Evolutionary conservation across 805 yeast genomes (phyloP), one percentile per base, ranked within the genome.

Genomic region (Yarrowia sp.): DNA sequence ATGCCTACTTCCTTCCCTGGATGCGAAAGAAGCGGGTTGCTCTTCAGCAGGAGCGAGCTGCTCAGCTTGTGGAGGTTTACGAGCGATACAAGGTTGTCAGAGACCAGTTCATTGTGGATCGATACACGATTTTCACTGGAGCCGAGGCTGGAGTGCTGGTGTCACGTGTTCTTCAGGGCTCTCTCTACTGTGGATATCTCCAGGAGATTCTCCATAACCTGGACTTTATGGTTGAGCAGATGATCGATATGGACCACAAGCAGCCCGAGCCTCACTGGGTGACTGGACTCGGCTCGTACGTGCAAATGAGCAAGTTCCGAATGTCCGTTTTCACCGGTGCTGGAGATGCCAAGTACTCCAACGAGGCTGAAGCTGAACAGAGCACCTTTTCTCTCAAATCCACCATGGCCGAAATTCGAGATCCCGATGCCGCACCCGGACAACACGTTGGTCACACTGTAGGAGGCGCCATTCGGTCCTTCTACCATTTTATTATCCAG

Each of bases 261-360:
- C 61, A 15, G 36, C 47, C 61, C 32, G 38, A 5, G 28, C 61
- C 61, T 11, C 70, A 77, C 4, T 73, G 72, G 38, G 73, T 72
- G 8, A 71, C 74, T 6, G 77, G 58, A 8, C 43, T 51, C 9
- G 58, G 58, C 14, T 14, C 36, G n/a, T 51, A 36, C 17, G 43
- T 36, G 4, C 58, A 51, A 18, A 51, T 51, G 58, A 51, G 43
- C 33, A 36, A 36, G 58, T 51, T 51, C 43, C 58, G 58, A 55
- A 13, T 41, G 39, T 55, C 48, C 18, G 62, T 42, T 10, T 55
- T 41, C 48, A 55, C 62, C 8, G 48, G 62, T 8, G 9, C 48
- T 14, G 62, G 62, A 15, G 48, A 55, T 11, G 48, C 45, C 33
- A 38, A 55, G 48, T 55, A 41, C 39, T 31, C 5, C 39, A 55